These are phyloP conservation scores for Periconia sp. DNA, from an alignment of 2,329 filamentous ascomycete species.

Conservation along the genomic window DNA sequence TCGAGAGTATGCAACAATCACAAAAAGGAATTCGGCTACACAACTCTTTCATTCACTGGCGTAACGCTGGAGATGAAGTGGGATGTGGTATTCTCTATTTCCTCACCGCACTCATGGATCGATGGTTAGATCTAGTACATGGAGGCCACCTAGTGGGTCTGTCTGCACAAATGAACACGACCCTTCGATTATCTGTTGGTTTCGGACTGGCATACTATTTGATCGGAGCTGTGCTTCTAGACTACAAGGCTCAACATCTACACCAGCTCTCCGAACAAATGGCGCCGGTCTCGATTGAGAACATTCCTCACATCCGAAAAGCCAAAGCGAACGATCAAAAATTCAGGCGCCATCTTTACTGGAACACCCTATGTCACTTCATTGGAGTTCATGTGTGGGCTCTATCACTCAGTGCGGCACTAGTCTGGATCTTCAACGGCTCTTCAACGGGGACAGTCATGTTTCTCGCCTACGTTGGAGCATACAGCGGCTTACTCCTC, in stretches of 20 bases:
- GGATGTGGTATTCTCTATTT: slow-evolving; percentile 63
- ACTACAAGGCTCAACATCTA: slow-evolving; percentile 60
- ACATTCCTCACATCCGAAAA: slow-evolving; percentile 50
- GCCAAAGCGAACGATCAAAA: slow-evolving; percentile 54
- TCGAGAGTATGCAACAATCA: slow-evolving; percentile 59
- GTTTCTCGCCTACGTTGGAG: slow-evolving; percentile 57
- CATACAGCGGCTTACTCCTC: slow-evolving; percentile 60
- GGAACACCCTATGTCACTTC: slow-evolving; percentile 57
- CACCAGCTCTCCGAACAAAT: slow-evolving; percentile 53
- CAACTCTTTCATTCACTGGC: slow-evolving; percentile 64
- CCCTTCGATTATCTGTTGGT: slow-evolving; percentile 56
- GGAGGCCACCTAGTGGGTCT: slow-evolving; percentile 53
- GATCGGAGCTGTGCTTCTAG: slow-evolving; percentile 62
- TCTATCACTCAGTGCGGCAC: slow-evolving; percentile 54
- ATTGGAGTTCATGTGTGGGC: slow-evolving; percentile 61
- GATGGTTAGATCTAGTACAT: slow-evolving; percentile 59
- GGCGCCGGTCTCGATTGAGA: slow-evolving; percentile 49
- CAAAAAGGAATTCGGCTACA: slow-evolving; percentile 63
- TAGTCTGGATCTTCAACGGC: slow-evolving; percentile 61
- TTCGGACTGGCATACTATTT: slow-evolving; percentile 65
- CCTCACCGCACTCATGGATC: slow-evolving; percentile 61
- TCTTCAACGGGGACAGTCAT: slow-evolving; percentile 52
- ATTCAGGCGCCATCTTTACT: slow-evolving; percentile 58
- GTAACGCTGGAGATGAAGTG: slow-evolving; percentile 62
- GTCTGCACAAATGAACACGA: slow-evolving; percentile 33